Percentiles rank a stretch among this genome's conserved stretches.
Conservation (phyloP, 1,284 basidiomycete species). For the Taiwanofungus camphoratus region DNA sequence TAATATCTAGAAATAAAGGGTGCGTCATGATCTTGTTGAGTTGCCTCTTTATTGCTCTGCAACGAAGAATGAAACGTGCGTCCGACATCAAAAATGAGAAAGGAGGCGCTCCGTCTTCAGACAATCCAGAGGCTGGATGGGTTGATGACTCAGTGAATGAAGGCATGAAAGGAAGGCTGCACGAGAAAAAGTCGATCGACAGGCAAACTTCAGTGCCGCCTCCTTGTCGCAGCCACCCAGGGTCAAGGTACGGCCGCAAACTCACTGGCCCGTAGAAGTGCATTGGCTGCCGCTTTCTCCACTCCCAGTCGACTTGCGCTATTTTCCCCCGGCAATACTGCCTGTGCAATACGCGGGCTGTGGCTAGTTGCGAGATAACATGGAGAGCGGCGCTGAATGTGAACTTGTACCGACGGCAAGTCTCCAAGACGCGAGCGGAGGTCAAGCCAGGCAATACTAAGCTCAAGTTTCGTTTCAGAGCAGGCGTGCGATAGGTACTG, state of each 20-base stretch:
- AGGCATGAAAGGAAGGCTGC: slow-evolving; percentile 47
- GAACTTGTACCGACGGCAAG: slow-evolving; percentile 37
- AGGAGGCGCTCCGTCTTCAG: slow-evolving; percentile 33
- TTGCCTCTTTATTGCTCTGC: slow-evolving; percentile 33
- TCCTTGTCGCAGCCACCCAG: slow-evolving; percentile 40
- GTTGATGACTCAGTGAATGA: slow-evolving; percentile 5
- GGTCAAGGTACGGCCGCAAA: slow-evolving; percentile 45
- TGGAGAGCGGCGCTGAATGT: slow-evolving; percentile 49
- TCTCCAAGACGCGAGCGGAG: slow-evolving; percentile 25
- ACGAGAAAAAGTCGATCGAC: slow-evolving; percentile 39
- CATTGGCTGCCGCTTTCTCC: slow-evolving; percentile 46
- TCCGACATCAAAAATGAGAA: slow-evolving; percentile 38
- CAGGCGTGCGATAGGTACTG: slow-evolving; percentile 31
- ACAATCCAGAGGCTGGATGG: too few species aligned
- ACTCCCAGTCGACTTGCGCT: slow-evolving; percentile 45
- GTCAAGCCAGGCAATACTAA: neutral
- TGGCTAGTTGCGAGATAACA: slow-evolving; percentile 48
- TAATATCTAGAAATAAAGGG: slow-evolving; percentile 47
- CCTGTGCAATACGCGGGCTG: slow-evolving; percentile 45
- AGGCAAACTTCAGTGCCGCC: slow-evolving; percentile 40
- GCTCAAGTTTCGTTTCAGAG: slow-evolving; percentile 20
- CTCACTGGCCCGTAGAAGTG: slow-evolving; percentile 45
- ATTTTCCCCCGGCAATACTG: slow-evolving; percentile 44
- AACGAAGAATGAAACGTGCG: slow-evolving; percentile 42
- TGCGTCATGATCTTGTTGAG: slow-evolving; percentile 31